Conservation (phyloP, 139 green algal species). For the Chlorella sp. region DNA sequence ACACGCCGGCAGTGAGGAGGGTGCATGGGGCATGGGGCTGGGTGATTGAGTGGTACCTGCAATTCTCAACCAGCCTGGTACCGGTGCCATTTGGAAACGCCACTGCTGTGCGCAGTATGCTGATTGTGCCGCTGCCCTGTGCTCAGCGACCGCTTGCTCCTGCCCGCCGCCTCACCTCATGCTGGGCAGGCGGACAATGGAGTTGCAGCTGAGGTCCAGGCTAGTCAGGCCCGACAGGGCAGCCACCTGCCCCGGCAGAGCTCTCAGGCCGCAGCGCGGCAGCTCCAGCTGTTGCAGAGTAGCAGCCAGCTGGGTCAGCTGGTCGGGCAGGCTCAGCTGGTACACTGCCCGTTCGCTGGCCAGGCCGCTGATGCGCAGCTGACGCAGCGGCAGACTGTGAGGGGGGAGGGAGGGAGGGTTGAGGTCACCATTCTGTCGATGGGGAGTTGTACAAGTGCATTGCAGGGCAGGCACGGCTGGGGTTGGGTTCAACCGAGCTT, state of each 20-base stretch:
- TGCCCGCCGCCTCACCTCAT: neutral
- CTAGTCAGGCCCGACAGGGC: neutral
- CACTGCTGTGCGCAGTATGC: too few relatives aligned
- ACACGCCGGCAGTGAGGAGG: neutral
- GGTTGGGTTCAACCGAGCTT: too few relatives aligned
- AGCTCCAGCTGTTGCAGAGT: neutral
- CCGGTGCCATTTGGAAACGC: too few relatives aligned
- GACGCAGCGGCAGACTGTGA: neutral
- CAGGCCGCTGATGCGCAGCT: conserved; percentile 2
- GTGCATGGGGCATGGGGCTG: too few relatives aligned
- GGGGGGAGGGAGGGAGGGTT: neutral
- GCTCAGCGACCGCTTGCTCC: too few relatives aligned
- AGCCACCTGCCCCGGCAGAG: neutral
- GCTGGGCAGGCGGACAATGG: neutral
- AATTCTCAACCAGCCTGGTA: too few relatives aligned
- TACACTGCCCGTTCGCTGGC: neutral
- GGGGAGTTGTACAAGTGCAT: too few relatives aligned
- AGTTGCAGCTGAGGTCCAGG: neutral
- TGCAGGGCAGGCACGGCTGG: too few relatives aligned
- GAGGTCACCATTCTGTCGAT: neutral
- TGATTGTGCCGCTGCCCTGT: too few relatives aligned
- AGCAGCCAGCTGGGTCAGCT: conserved; percentile 2
- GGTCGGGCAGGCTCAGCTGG: neutral
- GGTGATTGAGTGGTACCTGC: too few relatives aligned
- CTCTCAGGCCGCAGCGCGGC: neutral